Evolutionary conservation across 2,329 filamentous ascomycete genomes (phyloP).

Genomic region (Furcasterigmium furcatum): DNA sequence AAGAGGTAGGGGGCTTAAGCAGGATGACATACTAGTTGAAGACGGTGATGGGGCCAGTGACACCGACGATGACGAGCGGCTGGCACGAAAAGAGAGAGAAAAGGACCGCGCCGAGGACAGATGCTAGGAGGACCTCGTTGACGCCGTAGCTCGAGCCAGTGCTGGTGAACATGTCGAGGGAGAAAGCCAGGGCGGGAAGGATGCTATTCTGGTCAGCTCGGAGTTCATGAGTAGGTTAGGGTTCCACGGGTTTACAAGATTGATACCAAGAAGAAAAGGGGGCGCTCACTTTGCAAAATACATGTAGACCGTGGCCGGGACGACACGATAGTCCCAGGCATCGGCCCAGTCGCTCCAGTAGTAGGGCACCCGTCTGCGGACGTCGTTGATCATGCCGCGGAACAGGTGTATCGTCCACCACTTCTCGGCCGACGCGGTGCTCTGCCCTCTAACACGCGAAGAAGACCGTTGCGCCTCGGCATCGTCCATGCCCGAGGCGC

Average conservation of each 20-base stretch:
- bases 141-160: constrained; percentile 83
- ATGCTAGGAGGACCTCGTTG: constrained; percentile 85
- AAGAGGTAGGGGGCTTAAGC: background rate
- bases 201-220: constrained; percentile 57
- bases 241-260: too few relatives aligned
- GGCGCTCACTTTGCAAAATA: constrained; percentile 81
- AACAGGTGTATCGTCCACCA: constrained; percentile 80
- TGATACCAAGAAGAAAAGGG: background rate
- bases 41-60: constrained; percentile 88
- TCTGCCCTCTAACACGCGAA: too few relatives aligned
- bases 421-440: constrained; percentile 8
- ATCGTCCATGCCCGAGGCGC: background rate
- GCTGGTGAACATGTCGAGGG: constrained; percentile 89
- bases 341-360: constrained; percentile 82
- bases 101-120: constrained; percentile 77
- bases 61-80: constrained; percentile 85
- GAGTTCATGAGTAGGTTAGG: too few relatives aligned
- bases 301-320: constrained; percentile 88
- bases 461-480: background rate
- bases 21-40: constrained; percentile 77
- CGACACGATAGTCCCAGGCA: constrained; percentile 86
- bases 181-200: constrained; percentile 82
- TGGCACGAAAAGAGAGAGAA: constrained; percentile 79
- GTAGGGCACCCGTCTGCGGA: constrained; percentile 70
- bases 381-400: constrained; percentile 75